Conservation (phyloP, 768 basidiomycete genomes). For the Rhodosporidiobolus odoratus region DNA sequence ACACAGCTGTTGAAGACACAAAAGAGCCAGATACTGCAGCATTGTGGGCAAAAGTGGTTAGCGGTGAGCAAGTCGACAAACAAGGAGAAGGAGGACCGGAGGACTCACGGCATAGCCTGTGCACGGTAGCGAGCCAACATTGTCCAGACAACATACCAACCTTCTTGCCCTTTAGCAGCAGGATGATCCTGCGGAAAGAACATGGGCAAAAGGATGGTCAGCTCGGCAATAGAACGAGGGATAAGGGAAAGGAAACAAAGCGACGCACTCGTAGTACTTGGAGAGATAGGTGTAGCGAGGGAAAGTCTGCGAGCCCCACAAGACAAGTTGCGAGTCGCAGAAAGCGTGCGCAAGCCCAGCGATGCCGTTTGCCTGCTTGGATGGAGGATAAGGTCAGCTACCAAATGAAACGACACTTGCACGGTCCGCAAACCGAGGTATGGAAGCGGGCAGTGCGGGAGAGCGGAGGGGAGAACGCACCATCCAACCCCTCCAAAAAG, state of each 20-base stretch:
- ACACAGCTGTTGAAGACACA: conserved; percentile 43
- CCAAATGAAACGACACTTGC: too few species aligned
- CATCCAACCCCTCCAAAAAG: conserved; percentile 21
- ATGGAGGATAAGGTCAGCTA: conserved; percentile 1
- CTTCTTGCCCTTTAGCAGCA: conserved; percentile 43
- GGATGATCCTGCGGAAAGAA: conserved; percentile 23
- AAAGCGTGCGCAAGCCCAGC: conserved; percentile 24
- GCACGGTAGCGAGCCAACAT: conserved; percentile 38
- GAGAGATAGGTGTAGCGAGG: conserved; percentile 25
- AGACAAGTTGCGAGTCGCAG: conserved; percentile 29
- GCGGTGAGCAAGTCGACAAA: not conserved
- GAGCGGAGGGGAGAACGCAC: not conserved
- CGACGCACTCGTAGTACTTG: conserved; percentile 38
- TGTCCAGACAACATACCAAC: conserved; percentile 38
- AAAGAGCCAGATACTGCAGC: conserved; percentile 27
- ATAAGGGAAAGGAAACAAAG: not conserved
- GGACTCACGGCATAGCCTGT: conserved; percentile 32
- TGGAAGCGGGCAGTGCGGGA: not conserved
- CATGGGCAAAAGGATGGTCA: not conserved
- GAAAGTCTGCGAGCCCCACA: conserved; percentile 23
- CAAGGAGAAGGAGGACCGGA: conserved; percentile 27
- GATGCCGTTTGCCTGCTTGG: not conserved
- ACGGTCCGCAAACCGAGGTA: too few species aligned
- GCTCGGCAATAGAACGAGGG: not conserved
- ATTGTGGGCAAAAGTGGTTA: too few species aligned